These are phyloP conservation scores for Conoideocrella luteorostrata DNA, from an alignment of 2,329 filamentous ascomycete species.

Conservation along the genomic window DNA sequence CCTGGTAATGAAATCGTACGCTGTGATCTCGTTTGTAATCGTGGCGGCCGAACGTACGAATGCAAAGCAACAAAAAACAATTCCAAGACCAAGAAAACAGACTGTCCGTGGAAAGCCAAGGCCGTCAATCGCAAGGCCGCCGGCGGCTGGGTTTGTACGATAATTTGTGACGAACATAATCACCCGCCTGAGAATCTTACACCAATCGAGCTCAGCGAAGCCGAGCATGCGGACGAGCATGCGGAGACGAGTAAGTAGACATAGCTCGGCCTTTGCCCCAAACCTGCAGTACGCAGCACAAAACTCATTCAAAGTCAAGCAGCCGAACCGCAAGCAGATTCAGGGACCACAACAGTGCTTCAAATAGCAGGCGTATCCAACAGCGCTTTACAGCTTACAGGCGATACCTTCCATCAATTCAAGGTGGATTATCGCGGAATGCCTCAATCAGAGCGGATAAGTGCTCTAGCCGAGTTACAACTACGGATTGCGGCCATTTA, in stretches of 20 bases:
- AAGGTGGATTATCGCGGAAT: conserved; percentile 37
- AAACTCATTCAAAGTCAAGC: neutral
- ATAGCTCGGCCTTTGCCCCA: too few relatives aligned
- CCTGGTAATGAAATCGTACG: conserved; percentile 37
- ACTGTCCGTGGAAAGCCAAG: conserved; percentile 40
- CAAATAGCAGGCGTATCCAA: conserved; percentile 34
- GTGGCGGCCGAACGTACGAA: conserved; percentile 37
- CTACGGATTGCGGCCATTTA: conserved; percentile 38
- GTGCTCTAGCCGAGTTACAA: conserved; percentile 33
- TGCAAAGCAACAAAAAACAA: conserved; percentile 39
- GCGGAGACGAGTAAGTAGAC: conserved; percentile 11
- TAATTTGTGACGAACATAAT: conserved; percentile 38
- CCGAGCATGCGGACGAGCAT: conserved; percentile 26
- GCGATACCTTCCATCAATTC: conserved; percentile 38
- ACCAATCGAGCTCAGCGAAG: conserved; percentile 24
- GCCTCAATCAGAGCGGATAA: conserved; percentile 32
- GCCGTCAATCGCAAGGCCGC: conserved; percentile 36
- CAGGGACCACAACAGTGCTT: conserved; percentile 30
- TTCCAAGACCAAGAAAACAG: conserved; percentile 39
- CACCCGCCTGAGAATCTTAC: conserved; percentile 38
- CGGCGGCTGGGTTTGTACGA: conserved; percentile 38
- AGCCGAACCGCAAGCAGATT: conserved; percentile 18
- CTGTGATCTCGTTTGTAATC: conserved; percentile 39
- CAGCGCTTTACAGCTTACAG: conserved; percentile 31
- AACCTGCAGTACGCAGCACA: too few relatives aligned